Conservation (phyloP, 2,329 filamentous ascomycete genomes). For the Massarina eburnea region DNA sequence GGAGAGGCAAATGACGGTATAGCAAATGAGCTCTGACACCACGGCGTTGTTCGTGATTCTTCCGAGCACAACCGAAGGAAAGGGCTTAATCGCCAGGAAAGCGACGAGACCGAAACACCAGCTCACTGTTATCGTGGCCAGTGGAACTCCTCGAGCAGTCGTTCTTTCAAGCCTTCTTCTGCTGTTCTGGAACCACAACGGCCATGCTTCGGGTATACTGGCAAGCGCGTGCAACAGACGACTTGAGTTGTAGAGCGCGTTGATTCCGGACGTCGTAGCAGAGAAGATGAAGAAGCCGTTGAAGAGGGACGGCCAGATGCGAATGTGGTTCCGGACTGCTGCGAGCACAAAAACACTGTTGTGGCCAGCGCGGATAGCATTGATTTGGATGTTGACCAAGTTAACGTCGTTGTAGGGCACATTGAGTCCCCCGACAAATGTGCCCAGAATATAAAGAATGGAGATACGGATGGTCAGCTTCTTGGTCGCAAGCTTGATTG, state of each 20-base stretch:
- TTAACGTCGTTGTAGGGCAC: constrained; percentile 45
- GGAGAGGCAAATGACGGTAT: constrained; percentile 35
- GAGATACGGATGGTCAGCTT: constrained; percentile 49
- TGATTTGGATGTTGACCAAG: constrained; percentile 29
- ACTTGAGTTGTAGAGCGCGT: constrained; percentile 47
- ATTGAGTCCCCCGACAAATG: constrained; percentile 47
- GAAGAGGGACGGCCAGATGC: constrained; percentile 45
- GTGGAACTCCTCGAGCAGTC: constrained; percentile 40
- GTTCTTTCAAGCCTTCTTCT: constrained; percentile 40
- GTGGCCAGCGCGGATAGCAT: constrained; percentile 32
- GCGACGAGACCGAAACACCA: constrained; percentile 44
- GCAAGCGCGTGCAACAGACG: constrained; percentile 49
- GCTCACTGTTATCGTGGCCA: constrained; percentile 41
- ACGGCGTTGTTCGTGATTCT: constrained; percentile 40
- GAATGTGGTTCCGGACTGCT: constrained; percentile 43
- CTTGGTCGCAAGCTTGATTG: constrained; percentile 49
- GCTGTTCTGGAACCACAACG: constrained; percentile 37
- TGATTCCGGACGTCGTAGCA: constrained; percentile 46
- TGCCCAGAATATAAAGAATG: constrained; percentile 47
- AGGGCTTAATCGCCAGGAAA: constrained; percentile 38
- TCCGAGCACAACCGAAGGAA: constrained; percentile 30
- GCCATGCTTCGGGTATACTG: constrained; percentile 44
- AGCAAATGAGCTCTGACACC: constrained; percentile 42
- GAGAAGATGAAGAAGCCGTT: constrained; percentile 52
- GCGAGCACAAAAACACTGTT: constrained; percentile 46